These are phyloP conservation scores for Clausena lansium DNA, from an alignment of 345 rosid species.

Conservation along the genomic window DNA sequence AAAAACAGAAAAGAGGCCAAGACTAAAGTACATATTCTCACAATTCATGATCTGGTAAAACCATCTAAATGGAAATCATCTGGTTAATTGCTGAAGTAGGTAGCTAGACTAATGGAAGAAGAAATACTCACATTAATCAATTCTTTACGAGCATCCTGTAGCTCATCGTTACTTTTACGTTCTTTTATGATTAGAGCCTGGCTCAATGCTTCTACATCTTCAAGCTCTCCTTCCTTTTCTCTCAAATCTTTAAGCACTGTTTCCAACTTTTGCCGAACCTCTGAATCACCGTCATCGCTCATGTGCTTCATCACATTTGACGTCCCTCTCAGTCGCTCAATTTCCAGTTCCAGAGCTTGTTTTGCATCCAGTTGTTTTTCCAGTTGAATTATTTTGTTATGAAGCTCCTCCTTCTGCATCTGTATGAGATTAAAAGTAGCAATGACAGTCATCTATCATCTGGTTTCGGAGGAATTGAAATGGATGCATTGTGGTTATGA, in stretches of 20 bases:
- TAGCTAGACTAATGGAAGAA: neutral
- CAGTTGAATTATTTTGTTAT: constrained; percentile 56
- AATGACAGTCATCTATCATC: constrained; percentile 1
- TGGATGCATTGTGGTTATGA: neutral
- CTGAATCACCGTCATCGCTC: constrained; percentile 65
- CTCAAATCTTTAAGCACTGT: constrained; percentile 54
- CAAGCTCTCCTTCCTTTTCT: constrained; percentile 84
- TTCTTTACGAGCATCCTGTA: constrained; percentile 90
- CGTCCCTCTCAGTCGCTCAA: constrained; percentile 63
- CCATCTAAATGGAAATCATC: neutral
- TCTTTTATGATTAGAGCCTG: constrained; percentile 80
- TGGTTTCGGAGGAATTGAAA: constrained; percentile 3
- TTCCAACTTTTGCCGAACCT: constrained; percentile 62
- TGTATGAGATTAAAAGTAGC: constrained; percentile 29
- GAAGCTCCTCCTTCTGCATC: constrained; percentile 77
- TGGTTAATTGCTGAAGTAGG: neutral
- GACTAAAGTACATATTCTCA: neutral
- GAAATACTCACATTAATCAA: constrained; percentile 59
- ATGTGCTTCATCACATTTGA: constrained; percentile 67
- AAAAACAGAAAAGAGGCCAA: neutral
- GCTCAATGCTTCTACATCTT: constrained; percentile 60
- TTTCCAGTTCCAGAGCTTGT: constrained; percentile 83
- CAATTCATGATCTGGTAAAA: constrained; percentile 16
- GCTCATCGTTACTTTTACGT: constrained; percentile 83
- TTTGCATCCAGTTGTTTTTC: constrained; percentile 80